Evolutionary conservation across 2,329 filamentous ascomycete species (phyloP).

Genomic region (Cryphonectria carpinicola): DNA sequence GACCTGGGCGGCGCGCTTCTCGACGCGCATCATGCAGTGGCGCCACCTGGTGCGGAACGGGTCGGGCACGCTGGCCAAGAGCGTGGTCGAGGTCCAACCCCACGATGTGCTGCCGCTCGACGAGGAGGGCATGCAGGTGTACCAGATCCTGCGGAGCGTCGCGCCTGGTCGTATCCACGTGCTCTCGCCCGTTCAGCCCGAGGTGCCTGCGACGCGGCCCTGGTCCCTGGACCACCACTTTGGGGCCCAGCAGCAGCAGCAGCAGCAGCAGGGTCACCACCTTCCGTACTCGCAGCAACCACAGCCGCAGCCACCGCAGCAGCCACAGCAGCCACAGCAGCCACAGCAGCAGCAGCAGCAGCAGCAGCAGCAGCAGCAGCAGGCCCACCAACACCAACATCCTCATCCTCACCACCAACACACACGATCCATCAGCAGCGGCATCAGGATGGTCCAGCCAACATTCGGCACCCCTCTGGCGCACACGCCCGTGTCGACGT

Average conservation of each 20-base stretch:
- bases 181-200: constrained; percentile 25
- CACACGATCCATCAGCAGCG: constrained; percentile 16
- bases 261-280: neutral
- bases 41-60: constrained; percentile 21
- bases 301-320: neutral
- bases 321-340: neutral
- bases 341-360: neutral
- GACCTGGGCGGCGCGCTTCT: constrained; percentile 26
- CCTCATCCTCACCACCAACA: neutral
- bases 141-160: constrained; percentile 22
- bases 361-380: neutral
- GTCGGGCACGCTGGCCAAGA: constrained; percentile 14
- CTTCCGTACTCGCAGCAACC: neutral
- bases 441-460: constrained; percentile 23
- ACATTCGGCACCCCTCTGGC: constrained; percentile 22
- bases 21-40: constrained; percentile 29
- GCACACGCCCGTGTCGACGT: constrained; percentile 23
- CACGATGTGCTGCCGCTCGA: constrained; percentile 25
- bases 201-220: constrained; percentile 12
- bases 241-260: neutral
- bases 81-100: constrained; percentile 20
- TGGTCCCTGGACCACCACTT: neutral
- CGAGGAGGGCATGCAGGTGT: constrained; percentile 28
- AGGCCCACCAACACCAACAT: neutral
- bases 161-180: constrained; percentile 27